Percentiles rank a stretch among this genome's conserved stretches.
Evolutionary conservation across 352 stramenopile genomes (phyloP).

Genomic region (Globisporangium paroecandrum): DNA sequence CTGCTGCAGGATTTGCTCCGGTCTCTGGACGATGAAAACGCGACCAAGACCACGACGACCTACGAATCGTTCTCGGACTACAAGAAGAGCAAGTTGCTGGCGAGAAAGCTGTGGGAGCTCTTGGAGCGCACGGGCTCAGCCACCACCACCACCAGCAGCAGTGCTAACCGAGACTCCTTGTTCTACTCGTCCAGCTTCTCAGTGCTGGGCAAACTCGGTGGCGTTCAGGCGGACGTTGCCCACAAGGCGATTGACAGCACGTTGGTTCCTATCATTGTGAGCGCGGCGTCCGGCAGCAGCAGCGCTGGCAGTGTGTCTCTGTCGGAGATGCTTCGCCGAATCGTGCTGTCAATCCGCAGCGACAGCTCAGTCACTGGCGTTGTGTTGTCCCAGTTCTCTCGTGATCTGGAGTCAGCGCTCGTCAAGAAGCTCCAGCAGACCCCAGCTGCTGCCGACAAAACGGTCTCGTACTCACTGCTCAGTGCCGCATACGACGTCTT

Average conservation of each 20-base stretch:
- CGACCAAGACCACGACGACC: constrained; percentile 9
- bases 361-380: not conserved
- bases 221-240: constrained; percentile 24
- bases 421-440: constrained; percentile 1
- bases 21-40: constrained; percentile 21
- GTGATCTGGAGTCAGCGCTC: constrained; percentile 8
- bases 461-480: constrained; percentile 10
- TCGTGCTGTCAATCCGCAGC: constrained; percentile 15
- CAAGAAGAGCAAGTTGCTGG: constrained; percentile 35
- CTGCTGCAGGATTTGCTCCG: constrained; percentile 32
- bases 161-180: not conserved
- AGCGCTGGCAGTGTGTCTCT: constrained; percentile 3
- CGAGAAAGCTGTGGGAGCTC: constrained; percentile 37
- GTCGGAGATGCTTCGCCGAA: constrained; percentile 14
- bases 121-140: constrained; percentile 20
- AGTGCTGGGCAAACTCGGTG: constrained; percentile 24
- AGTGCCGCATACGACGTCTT: constrained; percentile 15
- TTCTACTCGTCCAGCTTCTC: constrained; percentile 40
- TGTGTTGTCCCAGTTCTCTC: constrained; percentile 1
- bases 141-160: not conserved
- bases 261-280: constrained; percentile 33
- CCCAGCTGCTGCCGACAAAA: not conserved
- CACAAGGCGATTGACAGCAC: constrained; percentile 19
- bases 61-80: constrained; percentile 29
- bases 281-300: constrained; percentile 10